Percentiles rank a stretch among this genome's conserved stretches.
These are phyloP conservation scores for Ballota nigra DNA, from an alignment of 257 asterid genomes.

Conservation along the genomic window DNA sequence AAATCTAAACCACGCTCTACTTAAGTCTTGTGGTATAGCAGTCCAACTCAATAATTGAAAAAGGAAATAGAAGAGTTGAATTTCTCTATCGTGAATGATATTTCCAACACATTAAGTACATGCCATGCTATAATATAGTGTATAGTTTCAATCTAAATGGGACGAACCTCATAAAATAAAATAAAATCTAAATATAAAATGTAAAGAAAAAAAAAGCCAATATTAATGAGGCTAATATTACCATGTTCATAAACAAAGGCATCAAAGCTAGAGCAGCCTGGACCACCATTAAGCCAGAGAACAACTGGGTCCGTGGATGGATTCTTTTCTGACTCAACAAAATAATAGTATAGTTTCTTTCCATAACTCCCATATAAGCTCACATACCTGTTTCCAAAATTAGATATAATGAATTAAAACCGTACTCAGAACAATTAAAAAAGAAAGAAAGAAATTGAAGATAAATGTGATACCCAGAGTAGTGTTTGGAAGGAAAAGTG, in stretches of 20 bases:
- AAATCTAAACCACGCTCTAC: too few relatives aligned
- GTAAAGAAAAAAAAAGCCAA: not conserved
- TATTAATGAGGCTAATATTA: slow-evolving; percentile 20
- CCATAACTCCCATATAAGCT: slow-evolving; percentile 41
- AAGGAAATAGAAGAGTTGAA: too few relatives aligned
- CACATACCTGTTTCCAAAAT: slow-evolving; percentile 51
- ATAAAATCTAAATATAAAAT: not conserved
- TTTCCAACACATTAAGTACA: too few relatives aligned
- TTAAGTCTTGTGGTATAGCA: too few relatives aligned
- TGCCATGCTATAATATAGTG: too few relatives aligned
- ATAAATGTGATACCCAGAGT: slow-evolving; percentile 49
- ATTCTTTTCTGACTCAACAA: slow-evolving; percentile 74
- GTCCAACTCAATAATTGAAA: too few relatives aligned
- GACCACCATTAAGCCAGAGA: slow-evolving; percentile 98
- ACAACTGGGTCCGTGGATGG: slow-evolving; percentile 80
- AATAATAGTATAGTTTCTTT: slow-evolving; percentile 75
- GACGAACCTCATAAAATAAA: not conserved
- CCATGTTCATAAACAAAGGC: slow-evolving; percentile 96
- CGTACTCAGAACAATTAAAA: not conserved
- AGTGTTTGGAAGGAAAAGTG: slow-evolving; percentile 74
- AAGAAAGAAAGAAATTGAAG: not conserved
- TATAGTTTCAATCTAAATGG: too few relatives aligned
- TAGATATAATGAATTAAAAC: not conserved
- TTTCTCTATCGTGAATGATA: too few relatives aligned
- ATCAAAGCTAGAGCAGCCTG: slow-evolving; percentile 99